Percentiles rank a stretch among this genome's conserved stretches.
These are phyloP conservation scores for Sideroxylon spinosum DNA, from an alignment of 179 eudicot genomes.

Conservation along the genomic window DNA sequence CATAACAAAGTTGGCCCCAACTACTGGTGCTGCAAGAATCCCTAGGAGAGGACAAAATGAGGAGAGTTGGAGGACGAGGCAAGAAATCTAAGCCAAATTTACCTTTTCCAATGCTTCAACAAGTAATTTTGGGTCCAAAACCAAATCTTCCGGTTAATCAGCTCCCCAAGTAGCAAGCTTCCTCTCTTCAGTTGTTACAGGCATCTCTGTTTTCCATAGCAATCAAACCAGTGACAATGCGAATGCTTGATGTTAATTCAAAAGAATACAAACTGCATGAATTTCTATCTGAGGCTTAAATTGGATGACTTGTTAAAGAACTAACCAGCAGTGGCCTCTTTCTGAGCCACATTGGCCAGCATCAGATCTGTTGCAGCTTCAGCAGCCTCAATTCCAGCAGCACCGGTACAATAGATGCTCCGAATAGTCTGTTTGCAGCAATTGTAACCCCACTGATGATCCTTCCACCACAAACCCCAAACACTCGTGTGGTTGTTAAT, in stretches of 20 bases:
- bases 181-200: conserved; percentile 54
- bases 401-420: conserved; percentile 89
- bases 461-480: conserved; percentile 95
- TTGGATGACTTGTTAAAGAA: background rate
- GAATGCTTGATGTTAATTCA: background rate
- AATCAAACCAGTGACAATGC: background rate
- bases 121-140: conserved; percentile 64
- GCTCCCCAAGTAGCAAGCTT: conserved; percentile 81
- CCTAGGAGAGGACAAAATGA: background rate
- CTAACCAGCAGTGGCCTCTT: conserved; percentile 78
- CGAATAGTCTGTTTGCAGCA: conserved; percentile 73
- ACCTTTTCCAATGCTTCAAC: conserved; percentile 75
- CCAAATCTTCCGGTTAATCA: conserved; percentile 81
- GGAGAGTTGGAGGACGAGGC: no score
- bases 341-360: conserved; percentile 91
- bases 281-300: background rate
- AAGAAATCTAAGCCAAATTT: background rate
- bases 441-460: conserved; percentile 88
- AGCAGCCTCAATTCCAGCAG: conserved; percentile 94
- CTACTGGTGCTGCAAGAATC: background rate
- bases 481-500: conserved; percentile 73
- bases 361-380: conserved; percentile 80
- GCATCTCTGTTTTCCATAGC: conserved; percentile 37
- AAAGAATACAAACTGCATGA: background rate
- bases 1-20: no score